Evolutionary conservation across 73 alveolate genomes (phyloP).

Genomic region (Effrenium voratum): DNA sequence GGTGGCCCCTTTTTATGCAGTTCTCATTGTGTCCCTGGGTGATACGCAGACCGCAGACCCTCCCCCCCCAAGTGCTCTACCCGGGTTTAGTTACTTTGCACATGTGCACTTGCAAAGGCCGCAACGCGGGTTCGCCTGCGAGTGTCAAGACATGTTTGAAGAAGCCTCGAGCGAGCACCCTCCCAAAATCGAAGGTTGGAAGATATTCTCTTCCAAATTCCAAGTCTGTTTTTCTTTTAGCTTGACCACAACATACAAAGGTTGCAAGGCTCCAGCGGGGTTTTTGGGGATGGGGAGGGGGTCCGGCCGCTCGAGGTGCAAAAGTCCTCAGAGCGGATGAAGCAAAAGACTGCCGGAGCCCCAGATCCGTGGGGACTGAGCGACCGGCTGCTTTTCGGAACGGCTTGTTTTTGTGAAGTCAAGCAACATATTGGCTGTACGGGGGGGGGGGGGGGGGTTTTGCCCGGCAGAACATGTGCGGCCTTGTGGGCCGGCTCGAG

Average conservation of each 20-base stretch:
- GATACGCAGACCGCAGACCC: no score
- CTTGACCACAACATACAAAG: neutral
- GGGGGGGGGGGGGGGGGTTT: neutral
- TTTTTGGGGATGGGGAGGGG: no score
- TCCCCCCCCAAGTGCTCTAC: no score
- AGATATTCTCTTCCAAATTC: neutral
- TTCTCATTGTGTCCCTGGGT: no score
- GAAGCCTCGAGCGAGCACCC: neutral
- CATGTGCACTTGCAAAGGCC: no score
- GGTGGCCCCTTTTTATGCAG: no score
- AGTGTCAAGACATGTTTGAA: neutral
- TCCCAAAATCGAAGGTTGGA: neutral
- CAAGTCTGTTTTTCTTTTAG: neutral
- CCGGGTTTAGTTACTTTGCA: no score
- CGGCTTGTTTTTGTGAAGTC: neutral
- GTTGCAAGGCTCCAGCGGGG: neutral
- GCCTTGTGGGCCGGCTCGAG: neutral
- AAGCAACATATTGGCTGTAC: neutral
- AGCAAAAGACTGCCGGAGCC: neutral
- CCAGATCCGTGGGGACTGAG: neutral
- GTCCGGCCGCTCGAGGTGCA: slow-evolving; percentile 45
- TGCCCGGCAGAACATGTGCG: neutral
- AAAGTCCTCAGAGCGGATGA: slow-evolving; percentile 35
- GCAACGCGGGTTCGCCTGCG: no score
- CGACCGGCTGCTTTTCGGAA: neutral